Evolutionary conservation across 345 rosid species (phyloP).

Genomic region (Nasturtium officinale): DNA sequence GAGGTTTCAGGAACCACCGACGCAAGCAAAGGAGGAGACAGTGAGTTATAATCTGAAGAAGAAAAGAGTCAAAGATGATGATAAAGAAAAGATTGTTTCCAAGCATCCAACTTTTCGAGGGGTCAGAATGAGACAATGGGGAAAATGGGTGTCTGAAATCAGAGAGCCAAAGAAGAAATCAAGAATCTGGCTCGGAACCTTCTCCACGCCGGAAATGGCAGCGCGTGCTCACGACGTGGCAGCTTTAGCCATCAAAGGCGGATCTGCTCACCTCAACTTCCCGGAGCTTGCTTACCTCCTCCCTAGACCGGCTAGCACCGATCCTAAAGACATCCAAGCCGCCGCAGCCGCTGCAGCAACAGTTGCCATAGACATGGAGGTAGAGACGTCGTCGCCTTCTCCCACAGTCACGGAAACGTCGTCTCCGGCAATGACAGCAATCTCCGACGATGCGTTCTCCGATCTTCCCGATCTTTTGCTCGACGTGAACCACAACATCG

Average conservation of each 20-base stretch:
- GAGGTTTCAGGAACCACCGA: constrained; percentile 13
- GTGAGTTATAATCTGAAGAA: constrained; percentile 5
- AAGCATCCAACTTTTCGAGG: constrained; percentile 78
- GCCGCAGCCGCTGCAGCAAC: constrained; percentile 75
- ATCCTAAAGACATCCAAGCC: constrained; percentile 87
- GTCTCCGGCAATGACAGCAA: constrained; percentile 29
- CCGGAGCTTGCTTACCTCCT: constrained; percentile 72
- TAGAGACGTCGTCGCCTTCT: constrained; percentile 28
- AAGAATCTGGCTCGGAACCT: constrained; percentile 97
- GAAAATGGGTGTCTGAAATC: constrained; percentile 98
- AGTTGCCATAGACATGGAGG: constrained; percentile 18
- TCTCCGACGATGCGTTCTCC: constrained; percentile 58
- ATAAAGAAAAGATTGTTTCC: constrained; percentile 33
- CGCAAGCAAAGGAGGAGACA: constrained; percentile 15
- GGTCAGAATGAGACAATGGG: constrained; percentile 94
- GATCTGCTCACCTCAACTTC: constrained; percentile 83
- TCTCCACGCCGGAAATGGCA: constrained; percentile 90
- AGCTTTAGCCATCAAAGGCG: constrained; percentile 79
- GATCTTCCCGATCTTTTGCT: constrained; percentile 71
- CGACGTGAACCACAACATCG: constrained; percentile 45
- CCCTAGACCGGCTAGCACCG: constrained; percentile 72
- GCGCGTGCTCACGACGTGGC: constrained; percentile 99
- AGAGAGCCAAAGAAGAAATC: constrained; percentile 89
- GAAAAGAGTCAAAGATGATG: constrained; percentile 32
- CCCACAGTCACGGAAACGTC: constrained; percentile 29